A percentile compares a stretch with the other conserved stretches of the same genome.
Conservation (phyloP, 345 rosid genomes). For the Populus simonii region DNA sequence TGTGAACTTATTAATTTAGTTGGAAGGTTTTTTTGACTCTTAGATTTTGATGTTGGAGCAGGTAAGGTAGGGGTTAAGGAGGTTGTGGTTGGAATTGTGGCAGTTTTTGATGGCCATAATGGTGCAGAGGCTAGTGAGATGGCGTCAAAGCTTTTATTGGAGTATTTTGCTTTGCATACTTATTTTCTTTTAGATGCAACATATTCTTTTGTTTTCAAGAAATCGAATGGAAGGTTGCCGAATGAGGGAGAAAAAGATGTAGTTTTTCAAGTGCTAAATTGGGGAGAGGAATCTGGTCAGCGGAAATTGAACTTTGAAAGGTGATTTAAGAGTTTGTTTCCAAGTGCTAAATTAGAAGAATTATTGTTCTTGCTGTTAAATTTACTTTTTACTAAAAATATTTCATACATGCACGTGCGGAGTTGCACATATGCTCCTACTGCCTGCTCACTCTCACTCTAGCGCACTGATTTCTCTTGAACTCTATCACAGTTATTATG, state of each 20-base stretch:
- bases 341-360: too few species aligned
- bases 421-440: too few species aligned
- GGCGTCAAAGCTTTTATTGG: constrained; percentile 82
- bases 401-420: too few species aligned
- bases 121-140: constrained; percentile 98
- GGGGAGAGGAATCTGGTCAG: constrained; percentile 43
- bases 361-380: background rate
- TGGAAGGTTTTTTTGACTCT: constrained; percentile 7
- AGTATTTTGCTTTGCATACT: constrained; percentile 83
- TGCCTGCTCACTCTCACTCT: too few species aligned
- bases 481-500: too few species aligned
- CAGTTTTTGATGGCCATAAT: constrained; percentile 94
- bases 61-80: constrained; percentile 61
- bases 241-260: constrained; percentile 41
- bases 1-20: background rate
- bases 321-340: constrained; percentile 28
- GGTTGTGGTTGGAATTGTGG: constrained; percentile 69
- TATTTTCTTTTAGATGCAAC: constrained; percentile 87
- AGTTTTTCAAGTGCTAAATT: constrained; percentile 42
- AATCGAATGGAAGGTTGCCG: constrained; percentile 44
- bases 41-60: constrained; percentile 31
- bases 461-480: too few species aligned
- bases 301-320: constrained; percentile 49
- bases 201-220: constrained; percentile 49
- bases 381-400: background rate